Evolutionary conservation across 495 filamentous ascomycete species (phyloP).

Genomic region (Letharia columbiana): DNA sequence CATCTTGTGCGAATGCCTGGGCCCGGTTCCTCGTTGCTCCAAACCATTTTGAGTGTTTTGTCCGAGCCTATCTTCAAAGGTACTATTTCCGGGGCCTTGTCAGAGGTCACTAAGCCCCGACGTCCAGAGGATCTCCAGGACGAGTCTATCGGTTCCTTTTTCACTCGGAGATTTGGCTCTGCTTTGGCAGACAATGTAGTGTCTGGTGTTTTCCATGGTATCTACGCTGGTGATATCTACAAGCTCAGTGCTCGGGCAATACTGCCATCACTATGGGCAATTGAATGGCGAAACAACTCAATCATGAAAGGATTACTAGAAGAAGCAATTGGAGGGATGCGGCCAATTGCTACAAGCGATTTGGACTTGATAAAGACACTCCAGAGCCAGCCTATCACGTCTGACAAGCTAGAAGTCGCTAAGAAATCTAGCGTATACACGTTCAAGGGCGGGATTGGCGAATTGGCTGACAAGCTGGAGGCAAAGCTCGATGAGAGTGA

Average conservation of each 20-base stretch:
- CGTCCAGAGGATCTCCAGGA: constrained; percentile 39
- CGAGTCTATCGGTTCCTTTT: constrained; percentile 65
- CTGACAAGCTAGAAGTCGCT: constrained; percentile 14
- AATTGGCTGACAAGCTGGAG: constrained; percentile 42
- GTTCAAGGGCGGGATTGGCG: constrained; percentile 51
- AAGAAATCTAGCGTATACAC: constrained; percentile 45
- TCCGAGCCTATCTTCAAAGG: constrained; percentile 58
- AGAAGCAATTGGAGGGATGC: constrained; percentile 1
- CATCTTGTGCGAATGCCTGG: constrained; percentile 66
- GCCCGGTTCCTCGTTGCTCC: constrained; percentile 28
- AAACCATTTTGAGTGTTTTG: constrained; percentile 31
- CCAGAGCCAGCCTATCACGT: constrained; percentile 12
- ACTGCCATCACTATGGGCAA: constrained; percentile 43
- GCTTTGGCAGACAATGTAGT: constrained; percentile 62
- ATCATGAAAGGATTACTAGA: constrained; percentile 24
- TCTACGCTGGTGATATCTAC: constrained; percentile 87
- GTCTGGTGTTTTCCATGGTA: constrained; percentile 77
- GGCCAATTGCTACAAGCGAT: constrained; percentile 24
- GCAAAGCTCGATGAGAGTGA: constrained; percentile 35
- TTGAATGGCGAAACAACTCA: constrained; percentile 40
- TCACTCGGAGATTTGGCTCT: constrained; percentile 47
- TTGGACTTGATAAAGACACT: constrained; percentile 23
- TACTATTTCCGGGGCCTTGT: constrained; percentile 32
- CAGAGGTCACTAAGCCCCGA: constrained; percentile 33
- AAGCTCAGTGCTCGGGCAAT: constrained; percentile 63